Percentiles rank a stretch among this genome's conserved stretches.
phyloP scores from a whole-genome alignment of 2,329 filamentous ascomycete species.

The Penicillium expansum region DNA sequence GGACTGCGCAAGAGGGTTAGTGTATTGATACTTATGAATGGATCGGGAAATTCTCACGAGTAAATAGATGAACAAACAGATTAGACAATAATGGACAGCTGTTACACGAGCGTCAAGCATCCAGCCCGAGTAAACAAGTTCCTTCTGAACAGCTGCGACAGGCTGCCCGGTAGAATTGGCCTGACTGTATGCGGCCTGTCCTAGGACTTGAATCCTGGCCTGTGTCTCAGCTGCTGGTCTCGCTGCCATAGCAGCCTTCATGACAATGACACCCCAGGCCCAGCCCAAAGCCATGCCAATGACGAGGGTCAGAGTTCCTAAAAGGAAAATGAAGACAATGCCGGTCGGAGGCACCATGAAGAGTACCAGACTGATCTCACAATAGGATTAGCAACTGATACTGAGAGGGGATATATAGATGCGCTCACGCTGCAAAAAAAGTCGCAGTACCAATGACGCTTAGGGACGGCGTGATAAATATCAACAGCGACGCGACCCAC shows the following conservation, averaged over 20 bases:
- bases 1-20: constrained; percentile 26
- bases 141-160: constrained; percentile 31
- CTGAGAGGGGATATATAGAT: not conserved
- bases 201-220: constrained; percentile 34
- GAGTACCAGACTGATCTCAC: constrained; percentile 35
- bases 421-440: constrained; percentile 44
- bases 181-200: constrained; percentile 30
- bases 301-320: constrained; percentile 45
- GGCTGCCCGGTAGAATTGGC: constrained; percentile 36
- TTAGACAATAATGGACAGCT: constrained; percentile 38
- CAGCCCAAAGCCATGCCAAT: constrained; percentile 50
- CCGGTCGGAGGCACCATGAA: constrained; percentile 48
- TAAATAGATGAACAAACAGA: constrained; percentile 47
- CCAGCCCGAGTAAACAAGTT: constrained; percentile 45
- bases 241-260: constrained; percentile 49
- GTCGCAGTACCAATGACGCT: constrained; percentile 44
- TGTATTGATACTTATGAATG: not conserved
- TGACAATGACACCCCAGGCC: constrained; percentile 51
- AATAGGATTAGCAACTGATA: constrained; percentile 11
- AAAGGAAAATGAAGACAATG: constrained; percentile 48
- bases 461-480: constrained; percentile 49
- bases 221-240: constrained; percentile 42
- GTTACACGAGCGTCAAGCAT: constrained; percentile 51
- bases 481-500: constrained; percentile 48
- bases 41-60: constrained; percentile 21